Evolutionary conservation across 805 yeast species (phyloP), one percentile per base, ranked within the genome.

Genomic region (Starmerella kuoi): DNA sequence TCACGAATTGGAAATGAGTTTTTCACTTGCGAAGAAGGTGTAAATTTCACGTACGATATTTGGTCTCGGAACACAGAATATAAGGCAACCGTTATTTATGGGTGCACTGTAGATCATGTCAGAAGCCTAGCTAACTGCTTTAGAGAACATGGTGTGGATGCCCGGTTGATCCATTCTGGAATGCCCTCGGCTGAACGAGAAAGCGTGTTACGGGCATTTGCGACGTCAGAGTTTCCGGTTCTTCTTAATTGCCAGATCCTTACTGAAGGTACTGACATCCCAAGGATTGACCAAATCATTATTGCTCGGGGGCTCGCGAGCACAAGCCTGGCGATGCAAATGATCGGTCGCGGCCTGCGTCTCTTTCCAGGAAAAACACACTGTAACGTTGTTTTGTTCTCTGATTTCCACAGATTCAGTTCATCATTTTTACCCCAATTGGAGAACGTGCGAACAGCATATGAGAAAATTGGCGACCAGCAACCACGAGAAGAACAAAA

Each of bases 261-360:
- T 52, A 87, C 95, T 0, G 97, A 87, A 58, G 97, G 97, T 0
- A 85, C 96, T 0, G 96, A 87, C 61, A 77, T 88, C 17, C 96
- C 96, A 2, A 77, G 77, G 47, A 79, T 86, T 43, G 96, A 87
- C 55, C 77, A 85, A 24, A 64, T 87, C 11, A 65, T 87, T 23
- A 59, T 87, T 25, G 81, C 83, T 3, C 63, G 95, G 26, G 95
- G 95, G 1, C 82, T 95, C 0, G 69, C 69, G 44, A 86, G 95
- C 1, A 62, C 75, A 25, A 74, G 80, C 0, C 61, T 87, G 33
- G 61, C 84, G 28, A 68, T 76, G 15, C 97, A 87, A 56, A 87
- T 87, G 95, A 70, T 87, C 17, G 97, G 97, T 0, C 67, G 97
- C 42, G 97, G 96, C 0, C 61, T 87, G 31, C 62, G 97, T 28